A percentile compares a stretch with the other conserved stretches of the same genome.
Evolutionary conservation across 345 rosid species (phyloP).

Genomic region (Heritiera littoralis): DNA sequence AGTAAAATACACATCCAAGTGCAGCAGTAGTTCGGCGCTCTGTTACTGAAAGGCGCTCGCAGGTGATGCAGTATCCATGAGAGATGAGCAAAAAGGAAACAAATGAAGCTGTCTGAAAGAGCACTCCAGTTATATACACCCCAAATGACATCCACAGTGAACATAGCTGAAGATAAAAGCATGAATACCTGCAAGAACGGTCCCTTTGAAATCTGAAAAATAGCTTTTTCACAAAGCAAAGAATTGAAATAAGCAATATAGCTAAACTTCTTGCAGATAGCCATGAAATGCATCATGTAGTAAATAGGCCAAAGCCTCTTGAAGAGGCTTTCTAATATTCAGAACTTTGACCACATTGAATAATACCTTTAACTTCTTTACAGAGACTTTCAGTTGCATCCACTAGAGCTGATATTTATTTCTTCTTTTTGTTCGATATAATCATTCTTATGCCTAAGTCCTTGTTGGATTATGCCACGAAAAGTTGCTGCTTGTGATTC

Average conservation of each 20-base stretch:
- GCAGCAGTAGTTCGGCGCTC: slow-evolving; percentile 87
- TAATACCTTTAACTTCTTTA: not conserved
- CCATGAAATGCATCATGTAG: not conserved
- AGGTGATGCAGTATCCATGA: slow-evolving; percentile 88
- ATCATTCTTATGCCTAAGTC: not conserved
- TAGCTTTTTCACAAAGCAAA: not conserved
- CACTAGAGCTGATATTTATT: not conserved
- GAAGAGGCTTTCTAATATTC: not conserved
- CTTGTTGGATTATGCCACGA: no score
- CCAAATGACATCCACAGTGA: slow-evolving; percentile 98
- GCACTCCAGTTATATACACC: slow-evolving; percentile 87
- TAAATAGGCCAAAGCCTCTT: not conserved
- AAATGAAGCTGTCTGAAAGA: slow-evolving; percentile 88
- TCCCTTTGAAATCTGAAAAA: slow-evolving; percentile 10
- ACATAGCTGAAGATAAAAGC: slow-evolving; percentile 76
- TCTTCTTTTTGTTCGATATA: not conserved
- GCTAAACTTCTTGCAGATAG: not conserved
- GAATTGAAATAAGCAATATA: not conserved
- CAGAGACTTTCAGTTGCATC: not conserved
- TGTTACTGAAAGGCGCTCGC: slow-evolving; percentile 73
- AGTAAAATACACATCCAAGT: slow-evolving; percentile 76
- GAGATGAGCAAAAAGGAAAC: slow-evolving; percentile 89
- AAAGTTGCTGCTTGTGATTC: no score
- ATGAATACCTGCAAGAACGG: slow-evolving; percentile 69
- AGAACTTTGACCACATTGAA: not conserved